These are phyloP conservation scores for Coprinellus micaceus DNA, from an alignment of 768 basidiomycete genomes.

Conservation along the genomic window DNA sequence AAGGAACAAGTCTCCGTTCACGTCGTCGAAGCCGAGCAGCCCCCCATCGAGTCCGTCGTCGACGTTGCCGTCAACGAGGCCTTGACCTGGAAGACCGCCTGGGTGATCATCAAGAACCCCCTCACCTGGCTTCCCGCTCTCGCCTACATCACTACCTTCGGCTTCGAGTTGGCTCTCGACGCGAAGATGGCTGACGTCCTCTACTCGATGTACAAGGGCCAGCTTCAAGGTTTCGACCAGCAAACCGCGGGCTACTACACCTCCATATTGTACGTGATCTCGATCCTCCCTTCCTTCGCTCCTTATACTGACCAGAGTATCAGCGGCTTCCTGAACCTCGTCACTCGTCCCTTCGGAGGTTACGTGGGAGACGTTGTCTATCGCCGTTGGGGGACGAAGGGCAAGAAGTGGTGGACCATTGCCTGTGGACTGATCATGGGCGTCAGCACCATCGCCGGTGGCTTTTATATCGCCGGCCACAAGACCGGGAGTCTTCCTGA, in stretches of 20 bases:
- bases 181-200: conserved; percentile 47
- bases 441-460: conserved; percentile 39
- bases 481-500: conserved; percentile 22
- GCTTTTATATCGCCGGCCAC: conserved; percentile 36
- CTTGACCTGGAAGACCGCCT: conserved; percentile 31
- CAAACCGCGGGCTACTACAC: conserved; percentile 49
- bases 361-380: conserved; percentile 46
- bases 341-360: conserved; percentile 48
- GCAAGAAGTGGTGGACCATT: conserved; percentile 49
- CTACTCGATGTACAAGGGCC: conserved; percentile 33
- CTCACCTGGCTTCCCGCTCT: conserved; percentile 54
- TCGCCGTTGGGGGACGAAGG: conserved; percentile 35
- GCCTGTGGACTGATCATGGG: conserved; percentile 44
- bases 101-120: conserved; percentile 34
- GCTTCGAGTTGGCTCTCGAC: conserved; percentile 56
- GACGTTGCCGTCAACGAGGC: conserved; percentile 45
- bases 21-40: conserved; percentile 15
- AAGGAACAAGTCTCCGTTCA: conserved; percentile 19
- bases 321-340: conserved; percentile 47
- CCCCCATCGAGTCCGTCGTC: conserved; percentile 27
- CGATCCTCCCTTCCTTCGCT: conserved; percentile 16
- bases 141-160: conserved; percentile 54
- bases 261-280: conserved; percentile 25
- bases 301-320: background rate
- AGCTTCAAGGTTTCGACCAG: conserved; percentile 37